Percentiles rank a stretch among this genome's conserved stretches.
Conservation (phyloP, 306 rosid species). For the Quercus aquifolioides region DNA sequence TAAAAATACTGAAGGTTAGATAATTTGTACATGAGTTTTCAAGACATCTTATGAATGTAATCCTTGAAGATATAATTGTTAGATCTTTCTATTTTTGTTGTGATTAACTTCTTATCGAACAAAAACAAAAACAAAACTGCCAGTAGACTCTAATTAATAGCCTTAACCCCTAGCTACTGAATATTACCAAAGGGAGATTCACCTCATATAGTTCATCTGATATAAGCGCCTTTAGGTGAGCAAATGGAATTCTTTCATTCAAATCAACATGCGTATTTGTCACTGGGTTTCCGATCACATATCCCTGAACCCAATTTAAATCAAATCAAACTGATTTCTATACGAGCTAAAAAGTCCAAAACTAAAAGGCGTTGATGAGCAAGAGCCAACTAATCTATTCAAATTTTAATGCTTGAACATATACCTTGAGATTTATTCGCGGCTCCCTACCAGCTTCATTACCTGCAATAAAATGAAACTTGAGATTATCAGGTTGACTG, state of each 20-base stretch:
- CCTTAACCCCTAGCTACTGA: background rate
- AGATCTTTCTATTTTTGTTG: background rate
- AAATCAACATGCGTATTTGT: background rate
- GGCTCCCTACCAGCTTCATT: background rate
- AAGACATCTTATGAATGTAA: too few relatives aligned
- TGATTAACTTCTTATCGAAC: background rate
- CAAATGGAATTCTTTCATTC: slow-evolving; percentile 4
- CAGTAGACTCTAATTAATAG: background rate
- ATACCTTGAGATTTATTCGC: background rate
- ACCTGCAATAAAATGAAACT: background rate
- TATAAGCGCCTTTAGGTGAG: slow-evolving; percentile 14
- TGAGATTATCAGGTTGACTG: background rate
- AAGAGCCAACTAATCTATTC: background rate
- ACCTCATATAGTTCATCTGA: slow-evolving; percentile 21
- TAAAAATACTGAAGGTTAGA: too few relatives aligned
- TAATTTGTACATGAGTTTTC: too few relatives aligned
- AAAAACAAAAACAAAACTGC: too few relatives aligned
- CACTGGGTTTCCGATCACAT: slow-evolving; percentile 18
- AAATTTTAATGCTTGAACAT: too few relatives aligned
- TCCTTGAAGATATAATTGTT: background rate
- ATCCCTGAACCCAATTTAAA: slow-evolving; percentile 10
- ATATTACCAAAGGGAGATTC: background rate
- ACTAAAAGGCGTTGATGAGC: background rate
- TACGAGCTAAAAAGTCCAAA: background rate
- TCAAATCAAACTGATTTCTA: background rate